Percentiles rank a stretch among this genome's conserved stretches.
Evolutionary conservation across 805 yeast genomes (phyloP).

Genomic region (Teunomyces gatunensis): DNA sequence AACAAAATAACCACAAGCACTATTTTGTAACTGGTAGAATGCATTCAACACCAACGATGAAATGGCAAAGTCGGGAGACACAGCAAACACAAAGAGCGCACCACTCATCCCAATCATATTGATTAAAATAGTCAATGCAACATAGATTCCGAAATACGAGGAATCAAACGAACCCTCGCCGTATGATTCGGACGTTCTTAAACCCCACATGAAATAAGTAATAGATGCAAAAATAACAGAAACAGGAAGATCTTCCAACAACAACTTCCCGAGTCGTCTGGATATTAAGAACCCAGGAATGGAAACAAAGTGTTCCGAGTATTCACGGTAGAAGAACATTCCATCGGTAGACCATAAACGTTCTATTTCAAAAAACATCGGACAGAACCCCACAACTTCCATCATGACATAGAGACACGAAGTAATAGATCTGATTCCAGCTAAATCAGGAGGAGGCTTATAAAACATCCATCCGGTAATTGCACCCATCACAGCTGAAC

Average conservation of each 20-base stretch:
- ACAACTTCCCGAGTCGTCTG: slow-evolving; percentile 61
- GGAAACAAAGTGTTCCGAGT: slow-evolving; percentile 65
- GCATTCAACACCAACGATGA: slow-evolving; percentile 17
- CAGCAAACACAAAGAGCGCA: slow-evolving; percentile 20
- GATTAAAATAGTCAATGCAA: slow-evolving; percentile 16
- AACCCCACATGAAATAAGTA: slow-evolving; percentile 77
- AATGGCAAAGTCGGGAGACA: slow-evolving; percentile 17
- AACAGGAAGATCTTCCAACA: slow-evolving; percentile 67
- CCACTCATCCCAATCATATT: slow-evolving; percentile 18
- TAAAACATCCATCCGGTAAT: slow-evolving; percentile 77
- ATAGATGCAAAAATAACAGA: slow-evolving; percentile 57
- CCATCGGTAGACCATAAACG: slow-evolving; percentile 41
- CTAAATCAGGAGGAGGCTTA: slow-evolving; percentile 55
- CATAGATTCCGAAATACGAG: slow-evolving; percentile 19
- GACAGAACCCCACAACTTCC: slow-evolving; percentile 40
- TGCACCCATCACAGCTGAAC: slow-evolving; percentile 50
- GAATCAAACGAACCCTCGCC: slow-evolving; percentile 13
- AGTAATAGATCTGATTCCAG: slow-evolving; percentile 62
- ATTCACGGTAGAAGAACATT: slow-evolving; percentile 49
- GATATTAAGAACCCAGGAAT: slow-evolving; percentile 65
- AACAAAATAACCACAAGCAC: slow-evolving; percentile 28
- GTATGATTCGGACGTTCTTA: slow-evolving; percentile 33
- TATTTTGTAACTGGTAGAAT: slow-evolving; percentile 27
- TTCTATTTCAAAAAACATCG: slow-evolving; percentile 38
- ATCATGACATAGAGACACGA: slow-evolving; percentile 36